Evolutionary conservation across 345 rosid genomes (phyloP).

Genomic region (Atalantia buxifolia): DNA sequence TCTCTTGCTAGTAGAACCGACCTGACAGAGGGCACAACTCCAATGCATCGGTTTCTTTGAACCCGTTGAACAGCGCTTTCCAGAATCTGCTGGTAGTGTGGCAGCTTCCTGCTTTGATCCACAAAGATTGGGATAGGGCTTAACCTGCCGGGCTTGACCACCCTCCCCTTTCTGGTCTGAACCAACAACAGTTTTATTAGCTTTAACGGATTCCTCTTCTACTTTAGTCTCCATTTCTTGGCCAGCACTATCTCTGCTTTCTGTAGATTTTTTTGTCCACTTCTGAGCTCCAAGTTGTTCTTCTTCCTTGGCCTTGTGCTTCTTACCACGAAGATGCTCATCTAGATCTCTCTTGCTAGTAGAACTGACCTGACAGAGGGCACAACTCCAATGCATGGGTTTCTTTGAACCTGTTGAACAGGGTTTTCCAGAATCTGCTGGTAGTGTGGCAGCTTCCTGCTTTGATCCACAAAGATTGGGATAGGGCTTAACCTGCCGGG

Average conservation of each 20-base stretch:
- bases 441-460: conserved; percentile 3
- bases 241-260: neutral
- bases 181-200: neutral
- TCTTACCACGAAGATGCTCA: neutral
- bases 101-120: too few relatives aligned
- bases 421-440: conserved; percentile 7
- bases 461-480: too few relatives aligned
- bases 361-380: conserved; percentile 26
- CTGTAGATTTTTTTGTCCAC: neutral
- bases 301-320: neutral
- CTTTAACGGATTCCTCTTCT: neutral
- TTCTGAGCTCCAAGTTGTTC: neutral
- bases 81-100: conserved; percentile 5
- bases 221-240: neutral
- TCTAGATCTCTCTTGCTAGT: conserved; percentile 25
- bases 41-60: conserved; percentile 32
- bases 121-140: too few relatives aligned
- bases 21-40: conserved; percentile 49
- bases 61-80: conserved; percentile 10
- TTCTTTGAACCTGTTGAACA: conserved; percentile 18
- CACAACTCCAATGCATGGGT: conserved; percentile 45
- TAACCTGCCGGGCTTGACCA: neutral
- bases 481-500: too few relatives aligned
- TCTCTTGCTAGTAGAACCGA: conserved; percentile 6
- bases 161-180: neutral